Evolutionary conservation across 2,329 filamentous ascomycete species (phyloP).

Genomic region (Purpureocillium takamizusanense): DNA sequence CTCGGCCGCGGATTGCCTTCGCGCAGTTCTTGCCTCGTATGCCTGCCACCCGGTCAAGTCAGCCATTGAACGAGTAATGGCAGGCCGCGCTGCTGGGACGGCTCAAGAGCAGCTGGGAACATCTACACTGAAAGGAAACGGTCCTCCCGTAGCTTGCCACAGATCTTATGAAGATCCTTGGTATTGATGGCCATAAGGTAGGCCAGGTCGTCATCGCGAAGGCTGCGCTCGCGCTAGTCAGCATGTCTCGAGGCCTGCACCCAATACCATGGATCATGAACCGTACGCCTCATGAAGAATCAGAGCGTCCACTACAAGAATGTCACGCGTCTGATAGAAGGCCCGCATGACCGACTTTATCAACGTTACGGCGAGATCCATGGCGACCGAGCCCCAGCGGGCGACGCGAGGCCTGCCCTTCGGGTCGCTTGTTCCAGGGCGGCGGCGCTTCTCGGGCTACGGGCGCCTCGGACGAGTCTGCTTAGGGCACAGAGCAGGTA

Average conservation of each 20-base stretch:
- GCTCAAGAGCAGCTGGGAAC: slow-evolving; percentile 3
- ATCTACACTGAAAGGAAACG: slow-evolving; percentile 73
- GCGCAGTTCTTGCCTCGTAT: slow-evolving; percentile 58
- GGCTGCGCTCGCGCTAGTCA: slow-evolving; percentile 56
- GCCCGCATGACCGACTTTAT: slow-evolving; percentile 79
- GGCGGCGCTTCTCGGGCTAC: too few relatives aligned
- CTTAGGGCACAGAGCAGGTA: too few relatives aligned
- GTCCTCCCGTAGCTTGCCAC: slow-evolving; percentile 76
- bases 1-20: slow-evolving; percentile 75
- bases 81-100: background rate
- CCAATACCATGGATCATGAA: background rate
- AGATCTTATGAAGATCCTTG: slow-evolving; percentile 86
- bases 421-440: too few relatives aligned
- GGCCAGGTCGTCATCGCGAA: slow-evolving; percentile 82
- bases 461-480: too few relatives aligned
- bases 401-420: too few relatives aligned
- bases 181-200: slow-evolving; percentile 81
- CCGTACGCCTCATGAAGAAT: slow-evolving; percentile 72
- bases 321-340: slow-evolving; percentile 79
- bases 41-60: slow-evolving; percentile 42
- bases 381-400: too few relatives aligned
- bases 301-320: slow-evolving; percentile 78
- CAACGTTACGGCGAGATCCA: slow-evolving; percentile 60
- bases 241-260: background rate
- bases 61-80: slow-evolving; percentile 19